Evolutionary conservation across 257 asterid species (phyloP).

Genomic region (Jacaranda copaia): DNA sequence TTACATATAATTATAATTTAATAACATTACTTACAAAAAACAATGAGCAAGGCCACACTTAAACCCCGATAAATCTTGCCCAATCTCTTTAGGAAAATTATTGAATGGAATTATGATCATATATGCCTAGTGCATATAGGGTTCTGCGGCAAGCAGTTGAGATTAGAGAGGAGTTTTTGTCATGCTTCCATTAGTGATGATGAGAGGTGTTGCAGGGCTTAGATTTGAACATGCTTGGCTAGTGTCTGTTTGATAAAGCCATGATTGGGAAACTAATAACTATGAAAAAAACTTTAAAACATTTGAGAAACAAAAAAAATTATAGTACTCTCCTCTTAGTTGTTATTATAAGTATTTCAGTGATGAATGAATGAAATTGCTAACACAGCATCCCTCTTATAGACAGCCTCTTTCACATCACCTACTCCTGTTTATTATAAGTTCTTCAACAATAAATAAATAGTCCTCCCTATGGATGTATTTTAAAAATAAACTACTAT

Average conservation of each 20-base stretch:
- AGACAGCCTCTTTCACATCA: slow-evolving; percentile 30
- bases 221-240: slow-evolving; percentile 82
- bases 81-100: too few species aligned
- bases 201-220: slow-evolving; percentile 64
- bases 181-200: slow-evolving; percentile 80
- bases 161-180: slow-evolving; percentile 55
- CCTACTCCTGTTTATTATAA: slow-evolving; percentile 43
- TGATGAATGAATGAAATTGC: slow-evolving; percentile 13
- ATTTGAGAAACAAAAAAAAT: neutral
- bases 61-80: slow-evolving; percentile 79
- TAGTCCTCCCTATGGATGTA: too few species aligned
- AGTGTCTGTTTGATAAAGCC: slow-evolving; percentile 71
- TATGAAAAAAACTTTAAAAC: neutral
- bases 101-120: neutral
- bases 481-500: neutral
- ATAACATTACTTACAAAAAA: slow-evolving; percentile 69
- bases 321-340: too few species aligned
- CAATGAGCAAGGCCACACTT: slow-evolving; percentile 93
- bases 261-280: slow-evolving; percentile 36
- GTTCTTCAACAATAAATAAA: slow-evolving; percentile 22
- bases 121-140: slow-evolving; percentile 45
- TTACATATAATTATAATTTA: too few species aligned
- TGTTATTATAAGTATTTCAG: slow-evolving; percentile 6
- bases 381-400: slow-evolving; percentile 36
- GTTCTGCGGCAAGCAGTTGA: slow-evolving; percentile 43